Conservation (phyloP, 441 rosid species). For the Adansonia rubrostipa region DNA sequence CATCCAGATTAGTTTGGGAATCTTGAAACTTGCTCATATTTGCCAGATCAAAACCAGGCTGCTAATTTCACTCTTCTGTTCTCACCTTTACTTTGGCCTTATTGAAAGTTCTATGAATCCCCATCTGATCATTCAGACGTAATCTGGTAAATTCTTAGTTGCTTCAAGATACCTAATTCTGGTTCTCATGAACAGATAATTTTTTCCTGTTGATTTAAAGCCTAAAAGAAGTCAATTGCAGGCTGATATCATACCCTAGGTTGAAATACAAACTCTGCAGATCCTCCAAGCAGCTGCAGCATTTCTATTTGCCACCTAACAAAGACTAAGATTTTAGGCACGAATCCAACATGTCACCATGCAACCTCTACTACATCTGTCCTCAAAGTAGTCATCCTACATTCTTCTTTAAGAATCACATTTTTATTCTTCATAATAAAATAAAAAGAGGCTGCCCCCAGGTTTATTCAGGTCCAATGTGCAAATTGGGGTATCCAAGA, state of each 20-base stretch:
- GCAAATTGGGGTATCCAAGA: neutral
- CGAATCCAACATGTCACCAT: neutral
- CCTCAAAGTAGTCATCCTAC: neutral
- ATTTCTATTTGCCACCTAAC: neutral
- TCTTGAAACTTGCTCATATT: neutral
- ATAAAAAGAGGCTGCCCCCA: neutral
- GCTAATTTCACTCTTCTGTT: neutral
- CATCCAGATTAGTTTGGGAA: neutral
- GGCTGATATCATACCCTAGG: neutral
- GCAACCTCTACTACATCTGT: too few relatives aligned
- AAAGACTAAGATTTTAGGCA: slow-evolving; percentile 6
- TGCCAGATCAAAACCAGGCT: neutral
- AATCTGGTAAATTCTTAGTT: neutral
- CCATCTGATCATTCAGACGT: neutral
- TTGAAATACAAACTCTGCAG: neutral
- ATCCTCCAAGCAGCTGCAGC: neutral
- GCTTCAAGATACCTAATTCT: neutral
- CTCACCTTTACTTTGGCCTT: slow-evolving; percentile 3
- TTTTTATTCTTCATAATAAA: neutral
- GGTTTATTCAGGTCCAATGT: neutral
- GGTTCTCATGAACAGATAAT: neutral
- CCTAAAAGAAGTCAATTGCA: neutral
- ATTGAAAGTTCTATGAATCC: neutral
- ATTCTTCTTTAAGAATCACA: neutral
- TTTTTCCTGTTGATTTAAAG: neutral